Base-by-base conservation (phyloP, 2,329 filamentous ascomycete genomes). In the Grosmannia clavigera region DNA sequence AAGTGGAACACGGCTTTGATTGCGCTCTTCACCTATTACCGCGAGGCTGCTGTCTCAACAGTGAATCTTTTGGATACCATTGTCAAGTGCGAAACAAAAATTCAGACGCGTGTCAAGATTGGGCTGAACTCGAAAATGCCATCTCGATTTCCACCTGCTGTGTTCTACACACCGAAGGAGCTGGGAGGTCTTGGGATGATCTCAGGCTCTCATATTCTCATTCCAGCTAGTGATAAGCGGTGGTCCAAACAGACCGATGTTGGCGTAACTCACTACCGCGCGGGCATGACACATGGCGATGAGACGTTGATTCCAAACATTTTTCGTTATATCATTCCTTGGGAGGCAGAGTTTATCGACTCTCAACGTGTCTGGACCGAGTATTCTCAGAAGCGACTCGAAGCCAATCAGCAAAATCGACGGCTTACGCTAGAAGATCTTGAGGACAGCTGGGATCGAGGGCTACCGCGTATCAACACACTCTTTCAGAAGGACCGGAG, bases 1-100 rank as follows among this genome's bases (percentile, higher is more conserved):
- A 99, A 99, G 76, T 99, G 95, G 94, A 99, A 99, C 74, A 99
- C 94, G 0, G 94, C 90, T 1, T 75, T 99, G 66, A 99, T 99
- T 68, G 92, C 94, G 0, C 81, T 99, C 31, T 99, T 99, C 75
- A 97, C 94, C 0, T 99, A 99, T 74, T 99, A 99, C 71, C 90
- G 94, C 71, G 94, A 99, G 71, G 94, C 94, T 55, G 94, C 94
- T 19, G 92, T 97, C 1, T 96, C 92, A 0, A 99, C 95, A 0
- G 90, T 97, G 62, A 88, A 90, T 63, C 79, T 99, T 5, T 81
- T 99, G 3, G 94, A 99, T 70, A 96, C 92, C 0, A 99, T 99
- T 67, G 94, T 99, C 71, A 99, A 99, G 75, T 99, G 94, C 67
- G 94, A 99, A 74, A 99, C 95, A 16, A 99, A 99, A 79, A 99